A percentile compares a stretch with the other conserved stretches of the same genome.
These are phyloP conservation scores for Termitomyces sp. DNA, from an alignment of 768 basidiomycete genomes.

Conservation along the genomic window DNA sequence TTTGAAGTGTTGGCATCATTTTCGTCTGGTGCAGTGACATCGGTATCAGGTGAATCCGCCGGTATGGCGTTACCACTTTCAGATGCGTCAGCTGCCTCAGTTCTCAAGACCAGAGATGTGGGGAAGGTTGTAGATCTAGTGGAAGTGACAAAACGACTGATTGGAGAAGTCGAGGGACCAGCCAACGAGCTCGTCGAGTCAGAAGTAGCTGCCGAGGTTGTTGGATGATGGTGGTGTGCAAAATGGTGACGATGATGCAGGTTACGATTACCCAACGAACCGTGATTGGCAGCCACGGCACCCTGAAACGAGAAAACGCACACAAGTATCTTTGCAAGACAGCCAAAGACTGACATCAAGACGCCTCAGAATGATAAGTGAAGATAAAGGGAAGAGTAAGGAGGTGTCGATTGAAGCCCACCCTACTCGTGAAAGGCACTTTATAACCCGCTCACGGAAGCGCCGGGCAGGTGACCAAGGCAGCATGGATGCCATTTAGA, in stretches of 20 bases:
- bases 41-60: background rate
- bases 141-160: conserved; percentile 7
- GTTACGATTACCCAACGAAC: conserved; percentile 4
- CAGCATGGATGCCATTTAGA: conserved; percentile 11
- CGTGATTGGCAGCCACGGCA: conserved; percentile 15
- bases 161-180: background rate
- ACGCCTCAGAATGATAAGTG: background rate
- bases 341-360: background rate
- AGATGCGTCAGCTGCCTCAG: background rate
- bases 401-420: background rate
- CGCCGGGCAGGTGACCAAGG: conserved; percentile 12
- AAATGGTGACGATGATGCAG: conserved; percentile 14
- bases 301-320: conserved; percentile 15
- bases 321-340: conserved; percentile 9
- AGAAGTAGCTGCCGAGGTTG: background rate
- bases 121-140: background rate
- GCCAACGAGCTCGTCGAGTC: background rate
- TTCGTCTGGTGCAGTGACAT: background rate
- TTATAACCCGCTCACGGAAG: conserved; percentile 11
- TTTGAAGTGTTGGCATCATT: background rate
- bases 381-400: background rate
- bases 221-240: conserved; percentile 1
- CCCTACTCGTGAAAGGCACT: background rate
- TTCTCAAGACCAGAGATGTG: background rate
- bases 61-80: background rate